Percentiles rank a stretch among this genome's conserved stretches.
These are phyloP conservation scores for Xylariomycetidae sp. DNA, from an alignment of 2,329 filamentous ascomycete species.

Conservation along the genomic window DNA sequence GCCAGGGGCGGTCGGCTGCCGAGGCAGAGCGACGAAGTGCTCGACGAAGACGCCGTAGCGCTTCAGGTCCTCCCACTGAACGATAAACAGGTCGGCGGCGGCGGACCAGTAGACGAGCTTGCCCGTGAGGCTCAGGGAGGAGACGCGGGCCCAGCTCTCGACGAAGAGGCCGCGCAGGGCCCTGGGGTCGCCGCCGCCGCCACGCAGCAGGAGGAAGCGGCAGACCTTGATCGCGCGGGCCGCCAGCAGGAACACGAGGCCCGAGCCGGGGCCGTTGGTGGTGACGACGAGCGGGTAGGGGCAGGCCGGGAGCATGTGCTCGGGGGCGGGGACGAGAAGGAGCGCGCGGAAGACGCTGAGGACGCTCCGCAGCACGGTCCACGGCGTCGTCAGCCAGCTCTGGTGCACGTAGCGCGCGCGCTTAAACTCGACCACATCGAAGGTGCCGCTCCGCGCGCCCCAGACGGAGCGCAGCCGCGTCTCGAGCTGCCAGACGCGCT, in stretches of 20 bases:
- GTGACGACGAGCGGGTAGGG: constrained; percentile 70
- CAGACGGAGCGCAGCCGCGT: constrained; percentile 17
- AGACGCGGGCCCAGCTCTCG: constrained; percentile 88
- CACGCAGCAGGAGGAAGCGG: constrained; percentile 11
- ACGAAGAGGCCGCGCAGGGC: constrained; percentile 76
- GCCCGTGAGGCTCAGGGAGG: constrained; percentile 78
- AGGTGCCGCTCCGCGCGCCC: constrained; percentile 38
- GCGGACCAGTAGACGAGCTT: constrained; percentile 51
- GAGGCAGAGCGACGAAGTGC: constrained; percentile 13
- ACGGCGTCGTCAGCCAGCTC: constrained; percentile 65
- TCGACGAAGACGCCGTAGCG: constrained; percentile 5
- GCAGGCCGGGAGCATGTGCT: constrained; percentile 26
- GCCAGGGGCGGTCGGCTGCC: too few relatives aligned
- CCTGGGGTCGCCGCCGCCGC: constrained; percentile 33
- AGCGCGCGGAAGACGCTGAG: constrained; percentile 57
- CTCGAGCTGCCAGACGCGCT: constrained; percentile 58
- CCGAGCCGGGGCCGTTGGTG: constrained; percentile 85
- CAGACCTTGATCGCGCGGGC: constrained; percentile 45
- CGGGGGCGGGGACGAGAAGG: constrained; percentile 17
- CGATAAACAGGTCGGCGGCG: constrained; percentile 15
- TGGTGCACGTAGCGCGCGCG: constrained; percentile 82
- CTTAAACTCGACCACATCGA: constrained; percentile 63
- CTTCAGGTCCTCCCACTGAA: constrained; percentile 8
- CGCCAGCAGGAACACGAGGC: constrained; percentile 64
- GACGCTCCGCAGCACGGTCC: constrained; percentile 64